These are phyloP conservation scores for Somion occarium DNA, from an alignment of 1,284 basidiomycete genomes.

Conservation along the genomic window DNA sequence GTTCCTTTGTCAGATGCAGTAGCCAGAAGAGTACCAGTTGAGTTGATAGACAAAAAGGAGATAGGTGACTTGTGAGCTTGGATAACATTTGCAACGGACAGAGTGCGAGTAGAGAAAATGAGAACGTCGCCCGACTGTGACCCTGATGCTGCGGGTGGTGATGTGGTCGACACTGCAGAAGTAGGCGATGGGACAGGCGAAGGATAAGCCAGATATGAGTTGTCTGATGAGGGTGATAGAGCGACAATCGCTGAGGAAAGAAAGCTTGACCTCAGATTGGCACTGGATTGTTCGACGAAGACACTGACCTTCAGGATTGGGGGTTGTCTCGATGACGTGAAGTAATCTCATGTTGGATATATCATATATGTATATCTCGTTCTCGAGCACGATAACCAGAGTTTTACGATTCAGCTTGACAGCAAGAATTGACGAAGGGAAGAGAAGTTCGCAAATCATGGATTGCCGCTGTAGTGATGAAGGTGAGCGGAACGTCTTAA, in stretches of 20 bases:
- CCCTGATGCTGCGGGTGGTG: conserved; percentile 31
- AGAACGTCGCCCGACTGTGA: conserved; percentile 82
- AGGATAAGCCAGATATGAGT: conserved; percentile 94
- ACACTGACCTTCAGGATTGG: conserved; percentile 83
- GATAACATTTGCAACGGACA: conserved; percentile 92
- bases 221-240: conserved; percentile 92
- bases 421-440: conserved; percentile 92
- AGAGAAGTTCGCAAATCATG: conserved; percentile 97
- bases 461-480: conserved; percentile 73
- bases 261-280: too few species aligned
- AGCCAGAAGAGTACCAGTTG: conserved; percentile 86
- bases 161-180: conserved; percentile 39
- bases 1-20: conserved; percentile 96
- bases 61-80: conserved; percentile 97
- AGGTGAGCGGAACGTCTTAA: too few species aligned
- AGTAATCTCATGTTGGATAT: conserved; percentile 98
- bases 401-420: conserved; percentile 98
- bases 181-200: conserved; percentile 86
- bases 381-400: conserved; percentile 92
- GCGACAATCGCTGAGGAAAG: conserved; percentile 81
- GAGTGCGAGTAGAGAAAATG: conserved; percentile 88
- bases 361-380: conserved; percentile 98
- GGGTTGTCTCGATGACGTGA: conserved; percentile 96
- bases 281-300: too few species aligned
- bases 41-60: conserved; percentile 84